Conservation (phyloP, 305 asterid genomes). For the Fraxinus albicans region DNA sequence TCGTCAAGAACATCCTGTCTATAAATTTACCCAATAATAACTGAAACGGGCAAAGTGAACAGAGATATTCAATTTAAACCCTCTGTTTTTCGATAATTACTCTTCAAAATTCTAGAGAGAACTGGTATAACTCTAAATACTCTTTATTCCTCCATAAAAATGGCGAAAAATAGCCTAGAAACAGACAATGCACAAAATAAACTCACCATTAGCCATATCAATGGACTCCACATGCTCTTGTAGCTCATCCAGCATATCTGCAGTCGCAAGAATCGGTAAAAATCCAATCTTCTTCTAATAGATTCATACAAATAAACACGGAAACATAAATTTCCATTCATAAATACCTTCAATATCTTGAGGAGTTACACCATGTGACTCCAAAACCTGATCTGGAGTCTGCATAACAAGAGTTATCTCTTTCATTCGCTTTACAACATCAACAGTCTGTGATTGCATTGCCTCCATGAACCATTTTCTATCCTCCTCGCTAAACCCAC, state of each 20-base stretch:
- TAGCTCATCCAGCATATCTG: conserved; percentile 88
- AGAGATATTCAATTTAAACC: not conserved
- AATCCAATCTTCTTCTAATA: not conserved
- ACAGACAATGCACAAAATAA: not conserved
- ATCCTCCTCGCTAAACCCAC: conserved; percentile 73
- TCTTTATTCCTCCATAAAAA: not conserved
- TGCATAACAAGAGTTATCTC: conserved; percentile 89
- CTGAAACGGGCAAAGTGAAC: not conserved
- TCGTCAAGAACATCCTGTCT: not conserved
- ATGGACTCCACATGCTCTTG: conserved; percentile 93
- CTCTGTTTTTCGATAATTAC: not conserved
- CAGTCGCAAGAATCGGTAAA: not conserved
- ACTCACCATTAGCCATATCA: conserved; percentile 94
- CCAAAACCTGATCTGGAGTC: conserved; percentile 76
- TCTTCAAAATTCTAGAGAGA: not conserved
- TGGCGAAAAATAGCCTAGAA: not conserved
- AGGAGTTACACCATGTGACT: conserved; percentile 85
- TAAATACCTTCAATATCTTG: conserved; percentile 73
- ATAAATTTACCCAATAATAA: not conserved
- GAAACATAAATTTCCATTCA: not conserved
- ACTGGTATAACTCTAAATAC: no score
- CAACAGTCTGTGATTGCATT: conserved; percentile 84
- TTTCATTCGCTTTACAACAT: conserved; percentile 71
- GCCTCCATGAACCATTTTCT: conserved; percentile 95
- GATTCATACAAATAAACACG: not conserved